phyloP scores from a whole-genome alignment of 768 basidiomycete genomes.

The Gloeostereum incarnatum region DNA sequence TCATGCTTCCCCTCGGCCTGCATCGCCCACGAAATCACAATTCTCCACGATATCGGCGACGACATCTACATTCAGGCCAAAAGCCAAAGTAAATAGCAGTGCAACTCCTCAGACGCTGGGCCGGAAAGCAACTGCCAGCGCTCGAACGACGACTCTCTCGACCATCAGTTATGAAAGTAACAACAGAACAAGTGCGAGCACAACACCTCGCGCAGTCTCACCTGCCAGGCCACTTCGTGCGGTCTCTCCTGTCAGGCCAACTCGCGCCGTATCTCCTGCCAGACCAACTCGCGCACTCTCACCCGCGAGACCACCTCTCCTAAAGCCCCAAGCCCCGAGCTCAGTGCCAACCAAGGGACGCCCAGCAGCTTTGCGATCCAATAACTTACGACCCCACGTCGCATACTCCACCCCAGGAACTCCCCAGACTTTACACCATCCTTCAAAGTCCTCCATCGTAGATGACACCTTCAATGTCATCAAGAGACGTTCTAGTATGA shows the following conservation, averaged over 20 bases:
- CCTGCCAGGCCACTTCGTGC: constrained; percentile 32
- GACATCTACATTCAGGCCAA: constrained; percentile 29
- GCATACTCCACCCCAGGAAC: constrained; percentile 22
- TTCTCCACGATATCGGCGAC: constrained; percentile 11
- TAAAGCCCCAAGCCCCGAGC: background rate
- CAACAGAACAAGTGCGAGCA: constrained; percentile 8
- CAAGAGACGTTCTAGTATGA: no score
- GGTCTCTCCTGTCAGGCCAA: no score
- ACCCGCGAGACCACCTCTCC: no score
- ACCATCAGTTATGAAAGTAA: constrained; percentile 7
- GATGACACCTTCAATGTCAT: no score
- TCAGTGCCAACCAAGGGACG: background rate
- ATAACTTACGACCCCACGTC: constrained; percentile 21
- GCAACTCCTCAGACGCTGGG: constrained; percentile 22
- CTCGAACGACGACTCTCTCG: constrained; percentile 12
- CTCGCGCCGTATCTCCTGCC: no score
- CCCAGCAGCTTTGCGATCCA: constrained; percentile 14
- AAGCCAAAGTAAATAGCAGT: constrained; percentile 53
- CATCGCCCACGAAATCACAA: constrained; percentile 32
- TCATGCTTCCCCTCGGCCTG: constrained; percentile 14
- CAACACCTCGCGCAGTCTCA: constrained; percentile 28
- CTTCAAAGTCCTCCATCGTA: no score
- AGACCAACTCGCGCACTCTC: constrained; percentile 24
- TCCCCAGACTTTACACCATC: constrained; percentile 6
- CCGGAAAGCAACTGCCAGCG: constrained; percentile 4